These are phyloP conservation scores for Bretziella fagacearum DNA, from an alignment of 2,329 filamentous ascomycete genomes.

Conservation along the genomic window DNA sequence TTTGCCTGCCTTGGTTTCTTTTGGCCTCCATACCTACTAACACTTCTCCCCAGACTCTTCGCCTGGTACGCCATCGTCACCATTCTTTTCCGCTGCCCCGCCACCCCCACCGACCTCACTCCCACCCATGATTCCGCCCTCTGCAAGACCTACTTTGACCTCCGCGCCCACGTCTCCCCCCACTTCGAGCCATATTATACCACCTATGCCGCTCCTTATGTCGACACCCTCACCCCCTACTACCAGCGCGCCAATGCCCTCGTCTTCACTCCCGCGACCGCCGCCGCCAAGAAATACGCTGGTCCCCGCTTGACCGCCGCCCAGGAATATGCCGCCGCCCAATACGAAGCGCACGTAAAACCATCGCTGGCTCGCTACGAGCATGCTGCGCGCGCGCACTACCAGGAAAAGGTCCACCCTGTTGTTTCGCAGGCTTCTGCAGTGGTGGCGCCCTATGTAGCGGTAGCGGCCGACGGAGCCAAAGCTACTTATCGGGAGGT, in stretches of 20 bases:
- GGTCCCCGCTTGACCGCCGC: slow-evolving; percentile 55
- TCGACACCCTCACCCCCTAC: slow-evolving; percentile 63
- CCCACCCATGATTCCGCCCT: slow-evolving; percentile 52
- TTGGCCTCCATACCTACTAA: too few relatives aligned
- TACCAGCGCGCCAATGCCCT: slow-evolving; percentile 42
- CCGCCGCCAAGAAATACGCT: slow-evolving; percentile 54
- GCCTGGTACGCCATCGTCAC: slow-evolving; percentile 80
- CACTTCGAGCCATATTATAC: slow-evolving; percentile 76
- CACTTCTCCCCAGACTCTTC: slow-evolving; percentile 38
- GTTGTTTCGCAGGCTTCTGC: slow-evolving; percentile 47
- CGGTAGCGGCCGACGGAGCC: slow-evolving; percentile 43
- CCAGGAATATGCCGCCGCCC: slow-evolving; percentile 44
- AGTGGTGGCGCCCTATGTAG: slow-evolving; percentile 54
- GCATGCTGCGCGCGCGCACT: slow-evolving; percentile 43
- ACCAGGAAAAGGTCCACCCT: slow-evolving; percentile 54
- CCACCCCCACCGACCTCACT: slow-evolving; percentile 47
- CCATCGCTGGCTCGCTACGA: slow-evolving; percentile 57
- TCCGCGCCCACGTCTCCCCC: slow-evolving; percentile 47
- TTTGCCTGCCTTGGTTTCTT: not conserved
- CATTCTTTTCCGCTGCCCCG: slow-evolving; percentile 66
- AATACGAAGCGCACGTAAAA: slow-evolving; percentile 66
- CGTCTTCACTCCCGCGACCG: slow-evolving; percentile 51
- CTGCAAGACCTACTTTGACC: slow-evolving; percentile 66
- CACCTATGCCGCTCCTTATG: slow-evolving; percentile 65
- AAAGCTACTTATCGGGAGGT: slow-evolving; percentile 54